Percentiles rank a stretch among this genome's conserved stretches.
phyloP scores from a whole-genome alignment of 257 asterid genomes.

The Nicotiana obtusifolia region DNA sequence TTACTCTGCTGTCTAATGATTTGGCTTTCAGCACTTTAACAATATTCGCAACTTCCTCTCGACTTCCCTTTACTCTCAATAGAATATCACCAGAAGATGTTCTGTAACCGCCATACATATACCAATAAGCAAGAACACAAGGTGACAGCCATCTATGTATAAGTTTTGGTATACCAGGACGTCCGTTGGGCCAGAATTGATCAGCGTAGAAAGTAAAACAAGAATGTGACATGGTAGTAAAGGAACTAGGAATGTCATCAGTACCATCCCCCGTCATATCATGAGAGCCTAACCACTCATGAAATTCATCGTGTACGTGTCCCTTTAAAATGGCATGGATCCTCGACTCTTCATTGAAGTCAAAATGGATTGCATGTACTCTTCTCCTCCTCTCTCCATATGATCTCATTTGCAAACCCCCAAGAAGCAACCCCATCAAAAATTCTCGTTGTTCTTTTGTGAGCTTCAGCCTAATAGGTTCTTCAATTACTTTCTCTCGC shows the following conservation, averaged over 20 bases:
- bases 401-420: slow-evolving; percentile 51
- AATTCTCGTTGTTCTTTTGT: slow-evolving; percentile 75
- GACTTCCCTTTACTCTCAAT: slow-evolving; percentile 56
- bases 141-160: slow-evolving; percentile 89
- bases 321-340: slow-evolving; percentile 49
- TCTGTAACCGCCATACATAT: slow-evolving; percentile 79
- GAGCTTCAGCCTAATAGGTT: slow-evolving; percentile 48
- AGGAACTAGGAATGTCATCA: slow-evolving; percentile 35
- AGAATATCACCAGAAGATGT: slow-evolving; percentile 76
- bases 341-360: slow-evolving; percentile 46
- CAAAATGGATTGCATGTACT: slow-evolving; percentile 40
- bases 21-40: slow-evolving; percentile 42
- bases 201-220: slow-evolving; percentile 65
- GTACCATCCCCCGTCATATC: slow-evolving; percentile 22
- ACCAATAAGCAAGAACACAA: slow-evolving; percentile 91
- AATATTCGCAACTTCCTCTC: slow-evolving; percentile 52
- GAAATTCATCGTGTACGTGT: slow-evolving; percentile 56
- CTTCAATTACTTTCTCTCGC: slow-evolving; percentile 34
- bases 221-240: slow-evolving; percentile 55
- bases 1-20: slow-evolving; percentile 53
- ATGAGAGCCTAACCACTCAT: slow-evolving; percentile 58
- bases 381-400: slow-evolving; percentile 37
- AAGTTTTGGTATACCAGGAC: slow-evolving; percentile 65
- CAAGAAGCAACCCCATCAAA: slow-evolving; percentile 64
- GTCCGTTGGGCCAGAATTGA: slow-evolving; percentile 62